Percentiles rank a stretch among this genome's conserved stretches.
Conservation (phyloP, 2,329 filamentous ascomycete genomes). For the Aspergillus ochraceus region DNA sequence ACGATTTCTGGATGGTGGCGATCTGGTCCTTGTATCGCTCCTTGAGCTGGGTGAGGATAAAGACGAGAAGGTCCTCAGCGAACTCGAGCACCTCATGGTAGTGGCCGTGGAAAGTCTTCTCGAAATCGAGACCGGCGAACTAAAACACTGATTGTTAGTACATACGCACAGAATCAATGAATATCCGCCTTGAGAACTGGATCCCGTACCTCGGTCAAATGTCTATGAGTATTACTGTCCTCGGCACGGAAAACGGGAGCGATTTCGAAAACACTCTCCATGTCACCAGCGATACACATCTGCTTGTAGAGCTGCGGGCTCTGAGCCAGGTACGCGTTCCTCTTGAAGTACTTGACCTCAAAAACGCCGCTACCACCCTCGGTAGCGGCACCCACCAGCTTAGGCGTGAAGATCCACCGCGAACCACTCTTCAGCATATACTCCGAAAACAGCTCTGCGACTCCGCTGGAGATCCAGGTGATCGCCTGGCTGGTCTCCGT, state of each 20-base stretch:
- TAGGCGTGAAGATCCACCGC: constrained; percentile 83
- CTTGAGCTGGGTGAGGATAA: constrained; percentile 49
- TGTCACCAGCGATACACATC: constrained; percentile 65
- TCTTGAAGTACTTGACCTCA: constrained; percentile 83
- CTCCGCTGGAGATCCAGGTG: constrained; percentile 67
- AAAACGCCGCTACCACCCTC: constrained; percentile 95
- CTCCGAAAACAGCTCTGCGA: constrained; percentile 70
- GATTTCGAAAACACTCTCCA: constrained; percentile 64
- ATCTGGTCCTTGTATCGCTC: constrained; percentile 47
- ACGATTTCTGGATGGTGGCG: constrained; percentile 48
- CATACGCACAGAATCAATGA: neutral
- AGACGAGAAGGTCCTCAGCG: constrained; percentile 51
- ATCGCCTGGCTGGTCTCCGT: constrained; percentile 89
- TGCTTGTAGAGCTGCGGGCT: constrained; percentile 68
- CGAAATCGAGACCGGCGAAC: constrained; percentile 55
- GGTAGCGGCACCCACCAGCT: constrained; percentile 83
- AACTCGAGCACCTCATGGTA: constrained; percentile 54
- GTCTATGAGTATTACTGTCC: constrained; percentile 66
- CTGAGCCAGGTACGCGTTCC: constrained; percentile 69
- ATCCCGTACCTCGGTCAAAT: constrained; percentile 59
- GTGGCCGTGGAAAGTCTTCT: constrained; percentile 51
- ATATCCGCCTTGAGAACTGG: neutral
- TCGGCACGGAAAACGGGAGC: constrained; percentile 68
- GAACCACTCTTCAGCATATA: constrained; percentile 77
- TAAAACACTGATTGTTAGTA: constrained; percentile 25